Base-by-base conservation (phyloP, 331 rosid species). In the Pyrus hybrid region DNA sequence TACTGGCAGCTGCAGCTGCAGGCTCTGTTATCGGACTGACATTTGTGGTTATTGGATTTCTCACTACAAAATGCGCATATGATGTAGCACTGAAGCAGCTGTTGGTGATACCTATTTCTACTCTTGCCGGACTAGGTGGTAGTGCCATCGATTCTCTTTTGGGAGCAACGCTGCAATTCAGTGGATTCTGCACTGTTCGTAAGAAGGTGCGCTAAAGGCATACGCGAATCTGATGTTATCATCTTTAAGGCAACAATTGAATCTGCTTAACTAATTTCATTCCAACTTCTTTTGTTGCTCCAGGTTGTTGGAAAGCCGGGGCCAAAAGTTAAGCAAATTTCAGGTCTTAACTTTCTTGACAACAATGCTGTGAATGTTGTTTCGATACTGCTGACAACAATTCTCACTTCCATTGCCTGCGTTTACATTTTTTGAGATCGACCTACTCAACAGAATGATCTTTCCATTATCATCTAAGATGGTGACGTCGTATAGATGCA, bases 231-330 rank as follows among this genome's bases (percentile, higher is more conserved):
- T 67, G 74, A 68, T 61, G 9, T 49, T 49, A 16, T 49, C 56
- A 49, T 49, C 5, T 26, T 22, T 30, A 30, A 61, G 68, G 58
- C 21, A 57, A 22, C 70, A 43, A 33, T 75, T 63, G 12, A 10
- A 63, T 78, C 33, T 76, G 20, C 72, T 70, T 29, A 56, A 30
- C 45, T 16, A 5, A 23, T 53, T 43, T 67, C 66, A 35, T 71
- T 74, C 37, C 47, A 56, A 53, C 41, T 16, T 29, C 3, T 17
- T 30, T 30, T 30, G 6, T 64, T 75, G 67, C 72, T 62, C 67
- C 84, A 94, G 99, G 85, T 94, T 74, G 99, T 92, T 77, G 99
- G 97, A 70, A 94, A 87, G 82, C 96, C 96, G 69, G 97, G 96
- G 77, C 93, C 96, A 74, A 87, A 96, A 0, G 92, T 92, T 7